Percentiles rank a stretch among this genome's conserved stretches.
phyloP scores from a whole-genome alignment of 2,329 filamentous ascomycete species.

The Colletotrichum godetiae region DNA sequence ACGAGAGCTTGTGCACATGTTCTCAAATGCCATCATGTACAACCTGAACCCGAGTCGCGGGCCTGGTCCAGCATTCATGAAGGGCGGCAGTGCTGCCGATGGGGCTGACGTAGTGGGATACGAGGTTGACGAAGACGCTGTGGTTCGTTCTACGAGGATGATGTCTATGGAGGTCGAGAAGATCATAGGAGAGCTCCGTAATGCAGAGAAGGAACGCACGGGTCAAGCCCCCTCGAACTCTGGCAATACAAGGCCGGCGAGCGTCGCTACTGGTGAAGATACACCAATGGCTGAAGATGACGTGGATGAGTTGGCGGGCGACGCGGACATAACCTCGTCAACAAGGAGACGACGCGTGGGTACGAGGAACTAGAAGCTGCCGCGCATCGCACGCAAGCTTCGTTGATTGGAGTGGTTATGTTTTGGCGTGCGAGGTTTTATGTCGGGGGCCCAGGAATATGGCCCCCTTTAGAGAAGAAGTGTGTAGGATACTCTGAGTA shows the following conservation, averaged over 20 bases:
- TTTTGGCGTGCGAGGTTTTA: neutral
- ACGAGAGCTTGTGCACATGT: conserved; percentile 95
- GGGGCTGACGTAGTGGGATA: conserved; percentile 66
- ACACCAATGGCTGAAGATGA: conserved; percentile 58
- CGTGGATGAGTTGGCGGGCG: conserved; percentile 56
- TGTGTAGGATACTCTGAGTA: conserved; percentile 15
- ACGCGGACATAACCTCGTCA: conserved; percentile 48
- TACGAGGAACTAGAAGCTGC: conserved; percentile 45
- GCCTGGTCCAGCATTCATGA: conserved; percentile 71
- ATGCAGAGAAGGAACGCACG: conserved; percentile 71
- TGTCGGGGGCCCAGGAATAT: neutral
- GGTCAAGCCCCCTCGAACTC: conserved; percentile 47
- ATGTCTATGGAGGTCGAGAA: conserved; percentile 93
- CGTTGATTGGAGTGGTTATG: neutral
- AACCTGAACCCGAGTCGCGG: conserved; percentile 84
- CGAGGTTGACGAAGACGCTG: conserved; percentile 82
- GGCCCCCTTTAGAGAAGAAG: neutral
- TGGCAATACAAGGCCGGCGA: conserved; percentile 46
- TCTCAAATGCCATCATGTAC: conserved; percentile 98
- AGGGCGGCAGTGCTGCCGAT: conserved; percentile 47
- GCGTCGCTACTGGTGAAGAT: conserved; percentile 54
- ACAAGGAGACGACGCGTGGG: conserved; percentile 51
- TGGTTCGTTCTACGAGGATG: conserved; percentile 87
- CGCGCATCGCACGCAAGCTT: conserved; percentile 5
- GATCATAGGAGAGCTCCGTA: conserved; percentile 79